Evolutionary conservation across 164 flowering plant genomes (phyloP).

Genomic region (grape (Vitis vinifera)): ASM3070453v1 NC_081809.1:6520001-6520500

Average conservation of each 20-base stretch:
- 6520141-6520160: conserved; percentile 75
- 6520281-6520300: conserved; percentile 81
- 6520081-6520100: conserved; percentile 91
- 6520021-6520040: conserved; percentile 85
- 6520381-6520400: conserved; percentile 93
- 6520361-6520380: conserved; percentile 66
- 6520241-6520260: conserved; percentile 58
- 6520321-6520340: conserved; percentile 88
- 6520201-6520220: no score
- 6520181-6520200: no score
- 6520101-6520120: conserved; percentile 93
- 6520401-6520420: conserved; percentile 73
- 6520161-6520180: background rate
- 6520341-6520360: conserved; percentile 89
- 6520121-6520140: conserved; percentile 87
- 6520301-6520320: conserved; percentile 92
- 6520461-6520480: conserved; percentile 74
- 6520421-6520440: conserved; percentile 84
- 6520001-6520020: conserved; percentile 21
- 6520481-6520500: conserved; percentile 68
- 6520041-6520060: conserved; percentile 84
- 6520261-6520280: conserved; percentile 82
- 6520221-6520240: background rate
- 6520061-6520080: conserved; percentile 93
- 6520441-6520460: conserved; percentile 88